These are phyloP conservation scores for Fusarium odoratissimum DNA, from an alignment of 2,329 filamentous ascomycete species.

Conservation along the genomic window DNA sequence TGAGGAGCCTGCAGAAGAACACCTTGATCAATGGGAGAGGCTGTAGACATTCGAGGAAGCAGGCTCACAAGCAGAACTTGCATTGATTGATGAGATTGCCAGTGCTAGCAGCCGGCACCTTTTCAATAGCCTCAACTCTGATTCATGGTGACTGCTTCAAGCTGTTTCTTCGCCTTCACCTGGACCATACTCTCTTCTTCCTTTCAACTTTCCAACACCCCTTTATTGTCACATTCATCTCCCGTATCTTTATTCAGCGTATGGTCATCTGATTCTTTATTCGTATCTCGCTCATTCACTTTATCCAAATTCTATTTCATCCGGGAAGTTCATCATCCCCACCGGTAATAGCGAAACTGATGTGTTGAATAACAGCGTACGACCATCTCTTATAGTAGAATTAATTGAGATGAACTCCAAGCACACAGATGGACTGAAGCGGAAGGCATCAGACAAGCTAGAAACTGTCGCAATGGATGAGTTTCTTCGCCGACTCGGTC, in stretches of 20 bases:
- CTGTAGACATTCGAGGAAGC: too few species aligned
- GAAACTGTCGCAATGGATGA: rapidly evolving
- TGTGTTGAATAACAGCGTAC: rapidly evolving
- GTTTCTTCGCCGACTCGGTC: neutral
- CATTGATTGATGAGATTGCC: neutral
- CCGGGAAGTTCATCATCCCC: too few species aligned
- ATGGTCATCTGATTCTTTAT: too few species aligned
- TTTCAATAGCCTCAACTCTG: too few species aligned
- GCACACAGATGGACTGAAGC: too few species aligned
- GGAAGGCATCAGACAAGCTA: rapidly evolving
- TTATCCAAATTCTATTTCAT: too few species aligned
- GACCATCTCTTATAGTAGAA: rapidly evolving
- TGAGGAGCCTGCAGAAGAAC: too few species aligned
- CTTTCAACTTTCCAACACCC: neutral
- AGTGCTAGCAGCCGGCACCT: neutral
- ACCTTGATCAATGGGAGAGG: neutral
- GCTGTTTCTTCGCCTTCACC: rapidly evolving
- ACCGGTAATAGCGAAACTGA: neutral
- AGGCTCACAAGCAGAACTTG: neutral
- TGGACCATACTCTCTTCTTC: neutral
- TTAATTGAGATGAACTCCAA: neutral
- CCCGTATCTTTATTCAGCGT: neutral
- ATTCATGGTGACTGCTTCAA: rapidly evolving
- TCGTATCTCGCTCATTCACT: too few species aligned
- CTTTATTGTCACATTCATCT: too few species aligned